These are phyloP conservation scores for Rubia peregrina DNA, from an alignment of 305 asterid genomes.

Conservation along the genomic window DNA sequence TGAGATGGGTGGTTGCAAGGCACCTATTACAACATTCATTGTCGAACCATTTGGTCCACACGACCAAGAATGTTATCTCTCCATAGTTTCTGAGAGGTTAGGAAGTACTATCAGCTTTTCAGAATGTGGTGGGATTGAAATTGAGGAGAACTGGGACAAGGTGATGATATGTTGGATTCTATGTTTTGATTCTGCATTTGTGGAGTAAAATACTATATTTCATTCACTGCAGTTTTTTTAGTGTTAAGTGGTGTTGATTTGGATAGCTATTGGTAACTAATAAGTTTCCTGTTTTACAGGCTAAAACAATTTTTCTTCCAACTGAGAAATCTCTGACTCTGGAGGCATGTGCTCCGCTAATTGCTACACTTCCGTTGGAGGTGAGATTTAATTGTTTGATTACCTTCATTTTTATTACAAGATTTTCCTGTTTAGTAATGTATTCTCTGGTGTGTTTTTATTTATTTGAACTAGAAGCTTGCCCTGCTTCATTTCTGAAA, in stretches of 20 bases:
- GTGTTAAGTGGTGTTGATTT: neutral
- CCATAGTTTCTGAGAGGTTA: constrained; percentile 76
- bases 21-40: constrained; percentile 81
- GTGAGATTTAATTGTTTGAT: constrained; percentile 26
- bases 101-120: constrained; percentile 84
- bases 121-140: constrained; percentile 94
- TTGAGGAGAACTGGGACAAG: constrained; percentile 97
- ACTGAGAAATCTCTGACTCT: constrained; percentile 58
- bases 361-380: constrained; percentile 90
- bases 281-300: constrained; percentile 36
- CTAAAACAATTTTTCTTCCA: constrained; percentile 66
- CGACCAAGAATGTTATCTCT: constrained; percentile 71
- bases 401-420: constrained; percentile 10
- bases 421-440: constrained; percentile 1
- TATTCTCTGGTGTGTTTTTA: neutral
- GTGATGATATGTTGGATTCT: constrained; percentile 26
- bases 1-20: constrained; percentile 92
- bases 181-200: neutral
- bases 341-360: constrained; percentile 82
- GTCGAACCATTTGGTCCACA: constrained; percentile 94
- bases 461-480: neutral
- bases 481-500: neutral
- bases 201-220: neutral
- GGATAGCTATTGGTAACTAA: neutral
- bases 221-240: neutral